These are phyloP conservation scores for Camellia sinensis DNA, from an alignment of 148 eudicot genomes.

Conservation along the genomic window DNA sequence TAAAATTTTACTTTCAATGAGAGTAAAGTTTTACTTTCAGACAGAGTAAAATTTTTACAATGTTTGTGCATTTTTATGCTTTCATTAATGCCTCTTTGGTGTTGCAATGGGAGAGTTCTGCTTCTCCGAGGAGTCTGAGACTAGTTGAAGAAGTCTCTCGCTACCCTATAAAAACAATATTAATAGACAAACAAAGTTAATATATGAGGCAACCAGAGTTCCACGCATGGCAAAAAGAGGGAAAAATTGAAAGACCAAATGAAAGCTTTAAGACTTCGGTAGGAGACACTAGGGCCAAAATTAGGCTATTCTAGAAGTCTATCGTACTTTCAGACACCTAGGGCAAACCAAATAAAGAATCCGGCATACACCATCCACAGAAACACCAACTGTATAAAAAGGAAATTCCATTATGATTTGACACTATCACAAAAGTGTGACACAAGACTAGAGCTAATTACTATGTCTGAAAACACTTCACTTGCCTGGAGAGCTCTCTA, in stretches of 20 bases:
- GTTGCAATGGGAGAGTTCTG: constrained; percentile 21
- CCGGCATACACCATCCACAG: neutral
- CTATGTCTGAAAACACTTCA: constrained; percentile 11
- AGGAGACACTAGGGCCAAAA: neutral
- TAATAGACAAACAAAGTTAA: neutral
- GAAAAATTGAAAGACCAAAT: neutral
- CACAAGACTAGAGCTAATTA: neutral
- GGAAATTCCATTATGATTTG: neutral
- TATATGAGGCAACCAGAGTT: neutral
- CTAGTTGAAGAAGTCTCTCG: constrained; percentile 75
- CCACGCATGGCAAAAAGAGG: neutral
- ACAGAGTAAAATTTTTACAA: too few relatives aligned
- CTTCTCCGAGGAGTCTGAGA: constrained; percentile 51
- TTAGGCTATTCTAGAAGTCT: neutral
- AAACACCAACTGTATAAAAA: neutral
- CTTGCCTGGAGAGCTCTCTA: constrained; percentile 95
- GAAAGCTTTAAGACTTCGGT: neutral
- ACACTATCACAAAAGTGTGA: neutral
- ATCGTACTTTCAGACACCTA: neutral
- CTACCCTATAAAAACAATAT: constrained; percentile 63
- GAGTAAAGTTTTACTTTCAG: too few relatives aligned
- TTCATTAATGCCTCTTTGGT: neutral
- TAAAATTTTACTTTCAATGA: too few relatives aligned
- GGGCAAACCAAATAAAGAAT: neutral
- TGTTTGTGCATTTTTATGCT: too few relatives aligned